phyloP scores from a whole-genome alignment of 768 basidiomycete genomes.

The Phanerochaete carnosa region DNA sequence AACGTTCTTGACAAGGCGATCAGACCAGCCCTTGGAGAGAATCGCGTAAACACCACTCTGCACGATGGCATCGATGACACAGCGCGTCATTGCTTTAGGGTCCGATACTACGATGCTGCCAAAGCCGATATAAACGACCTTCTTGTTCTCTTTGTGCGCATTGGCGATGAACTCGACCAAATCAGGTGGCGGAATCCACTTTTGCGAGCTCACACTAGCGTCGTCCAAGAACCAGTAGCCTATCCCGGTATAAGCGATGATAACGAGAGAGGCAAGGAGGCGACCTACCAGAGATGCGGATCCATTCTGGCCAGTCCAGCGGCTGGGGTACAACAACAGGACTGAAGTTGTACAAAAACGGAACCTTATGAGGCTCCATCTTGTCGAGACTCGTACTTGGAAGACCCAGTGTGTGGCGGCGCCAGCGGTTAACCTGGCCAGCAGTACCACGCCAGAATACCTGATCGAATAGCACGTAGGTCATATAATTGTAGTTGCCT shows the following conservation, averaged over 20 bases:
- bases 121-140: conserved; percentile 96
- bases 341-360: conserved; percentile 97
- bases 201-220: conserved; percentile 82
- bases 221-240: conserved; percentile 98
- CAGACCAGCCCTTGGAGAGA: conserved; percentile 97
- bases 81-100: conserved; percentile 87
- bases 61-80: conserved; percentile 83
- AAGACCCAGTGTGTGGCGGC: conserved; percentile 71
- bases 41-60: conserved; percentile 89
- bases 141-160: conserved; percentile 74
- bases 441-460: conserved; percentile 96
- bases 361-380: conserved; percentile 97
- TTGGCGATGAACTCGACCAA: conserved; percentile 80
- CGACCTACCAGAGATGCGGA: conserved; percentile 75
- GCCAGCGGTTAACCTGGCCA: conserved; percentile 94
- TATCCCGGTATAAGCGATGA: conserved; percentile 22
- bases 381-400: conserved; percentile 85
- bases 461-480: conserved; percentile 97
- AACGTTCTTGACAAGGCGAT: conserved; percentile 67
- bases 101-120: conserved; percentile 97
- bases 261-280: background rate
- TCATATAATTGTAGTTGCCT: conserved; percentile 98
- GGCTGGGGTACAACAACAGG: conserved; percentile 88
- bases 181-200: conserved; percentile 84
- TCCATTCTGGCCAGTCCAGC: conserved; percentile 99